Evolutionary conservation across 371 early-diverging fungal species (phyloP).

Genomic region (Rhizopus microsporus): DNA sequence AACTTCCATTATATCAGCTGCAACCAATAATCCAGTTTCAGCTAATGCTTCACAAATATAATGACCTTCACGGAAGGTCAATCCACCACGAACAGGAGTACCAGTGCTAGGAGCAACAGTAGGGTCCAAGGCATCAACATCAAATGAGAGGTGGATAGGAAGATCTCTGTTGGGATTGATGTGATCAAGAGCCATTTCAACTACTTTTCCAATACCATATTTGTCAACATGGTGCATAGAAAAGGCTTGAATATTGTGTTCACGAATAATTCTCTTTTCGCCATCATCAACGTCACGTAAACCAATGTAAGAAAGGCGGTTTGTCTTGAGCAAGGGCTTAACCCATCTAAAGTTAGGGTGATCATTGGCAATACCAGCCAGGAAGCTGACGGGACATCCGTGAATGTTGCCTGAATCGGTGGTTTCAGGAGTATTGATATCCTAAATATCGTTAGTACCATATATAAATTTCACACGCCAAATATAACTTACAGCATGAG

Average conservation of each 20-base stretch:
- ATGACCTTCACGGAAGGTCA: slow-evolving; percentile 90
- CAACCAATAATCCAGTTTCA: slow-evolving; percentile 88
- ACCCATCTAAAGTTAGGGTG: slow-evolving; percentile 84
- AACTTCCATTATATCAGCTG: slow-evolving; percentile 93
- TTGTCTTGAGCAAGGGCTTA: slow-evolving; percentile 71
- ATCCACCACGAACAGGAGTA: slow-evolving; percentile 96
- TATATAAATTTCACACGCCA: background rate
- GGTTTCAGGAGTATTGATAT: slow-evolving; percentile 93
- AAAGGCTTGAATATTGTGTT: slow-evolving; percentile 87
- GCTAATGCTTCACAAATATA: slow-evolving; percentile 89
- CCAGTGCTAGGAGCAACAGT: slow-evolving; percentile 92
- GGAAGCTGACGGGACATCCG: slow-evolving; percentile 93
- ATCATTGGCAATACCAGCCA: slow-evolving; percentile 79
- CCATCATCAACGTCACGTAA: slow-evolving; percentile 91
- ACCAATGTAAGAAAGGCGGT: slow-evolving; percentile 93
- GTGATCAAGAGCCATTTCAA: slow-evolving; percentile 92
- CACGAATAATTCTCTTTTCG: slow-evolving; percentile 81
- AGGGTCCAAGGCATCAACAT: slow-evolving; percentile 96
- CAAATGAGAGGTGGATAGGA: slow-evolving; percentile 93
- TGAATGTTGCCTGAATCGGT: slow-evolving; percentile 94
- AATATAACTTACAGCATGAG: slow-evolving; percentile 82
- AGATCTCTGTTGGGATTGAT: slow-evolving; percentile 78
- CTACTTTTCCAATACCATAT: slow-evolving; percentile 92
- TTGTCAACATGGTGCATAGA: slow-evolving; percentile 97
- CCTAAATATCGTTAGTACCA: slow-evolving; percentile 43